Percentiles rank a stretch among this genome's conserved stretches.
phyloP scores from a whole-genome alignment of 2,329 filamentous ascomycete genomes.

The Beauveria pseudobassiana region DNA sequence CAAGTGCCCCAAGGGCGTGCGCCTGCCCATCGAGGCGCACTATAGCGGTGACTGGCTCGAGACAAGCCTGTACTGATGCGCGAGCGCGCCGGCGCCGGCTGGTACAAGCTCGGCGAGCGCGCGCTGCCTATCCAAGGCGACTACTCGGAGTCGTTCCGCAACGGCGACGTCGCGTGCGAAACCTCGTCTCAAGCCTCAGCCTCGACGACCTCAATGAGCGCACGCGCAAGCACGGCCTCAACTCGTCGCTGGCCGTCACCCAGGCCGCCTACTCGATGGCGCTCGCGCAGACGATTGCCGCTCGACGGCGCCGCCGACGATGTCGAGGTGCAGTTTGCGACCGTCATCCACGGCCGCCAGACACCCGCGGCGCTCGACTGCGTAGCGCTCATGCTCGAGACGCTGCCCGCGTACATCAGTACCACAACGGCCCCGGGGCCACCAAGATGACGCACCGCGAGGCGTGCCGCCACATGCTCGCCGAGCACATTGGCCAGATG shows the following conservation, averaged over 20 bases:
- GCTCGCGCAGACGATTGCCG: conserved; percentile 8
- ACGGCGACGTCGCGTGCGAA: conserved; percentile 8
- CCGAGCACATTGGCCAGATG: conserved; percentile 11
- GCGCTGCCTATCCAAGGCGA: neutral
- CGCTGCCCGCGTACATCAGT: conserved; percentile 10
- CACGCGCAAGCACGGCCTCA: conserved; percentile 5
- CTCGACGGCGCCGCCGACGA: neutral
- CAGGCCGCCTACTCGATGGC: conserved; percentile 13
- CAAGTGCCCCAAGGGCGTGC: conserved; percentile 6
- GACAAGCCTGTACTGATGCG: conserved; percentile 13
- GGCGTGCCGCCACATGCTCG: conserved; percentile 3
- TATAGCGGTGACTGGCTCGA: conserved; percentile 13
- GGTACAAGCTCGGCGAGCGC: neutral
- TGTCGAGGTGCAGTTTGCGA: conserved; percentile 13
- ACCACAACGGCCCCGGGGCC: neutral
- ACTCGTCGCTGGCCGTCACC: conserved; percentile 4
- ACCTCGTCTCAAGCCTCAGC: conserved; percentile 6
- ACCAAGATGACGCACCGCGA: conserved; percentile 8
- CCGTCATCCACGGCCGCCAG: conserved; percentile 11
- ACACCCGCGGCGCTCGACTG: conserved; percentile 9
- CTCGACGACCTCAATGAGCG: conserved; percentile 8
- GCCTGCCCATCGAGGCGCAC: conserved; percentile 10
- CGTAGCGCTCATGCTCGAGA: conserved; percentile 13
- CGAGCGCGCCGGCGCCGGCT: conserved; percentile 1
- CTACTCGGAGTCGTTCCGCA: conserved; percentile 6